phyloP scores from a whole-genome alignment of 1,284 basidiomycete genomes.

The Puccinia sorghi region DNA sequence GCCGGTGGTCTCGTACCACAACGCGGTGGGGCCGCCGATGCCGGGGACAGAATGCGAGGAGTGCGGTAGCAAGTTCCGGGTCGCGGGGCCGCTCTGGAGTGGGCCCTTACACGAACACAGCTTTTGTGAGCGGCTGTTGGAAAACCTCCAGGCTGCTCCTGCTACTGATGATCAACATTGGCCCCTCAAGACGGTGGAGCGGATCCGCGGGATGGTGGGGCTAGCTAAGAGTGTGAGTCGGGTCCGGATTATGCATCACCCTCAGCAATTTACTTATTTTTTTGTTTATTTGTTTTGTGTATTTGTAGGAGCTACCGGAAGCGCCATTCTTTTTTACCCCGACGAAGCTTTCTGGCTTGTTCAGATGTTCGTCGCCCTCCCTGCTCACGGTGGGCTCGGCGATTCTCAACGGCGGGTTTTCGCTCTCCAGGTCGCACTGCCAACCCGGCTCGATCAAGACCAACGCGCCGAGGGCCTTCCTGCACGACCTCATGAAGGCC shows the following conservation, averaged over 20 bases:
- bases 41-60: slow-evolving; percentile 70
- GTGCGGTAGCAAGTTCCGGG: slow-evolving; percentile 75
- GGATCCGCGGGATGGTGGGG: slow-evolving; percentile 95
- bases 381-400: slow-evolving; percentile 78
- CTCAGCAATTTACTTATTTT: not conserved
- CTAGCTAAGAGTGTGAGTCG: slow-evolving; percentile 78
- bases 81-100: slow-evolving; percentile 96
- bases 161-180: slow-evolving; percentile 56
- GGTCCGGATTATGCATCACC: too few species aligned
- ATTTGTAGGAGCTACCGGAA: slow-evolving; percentile 68
- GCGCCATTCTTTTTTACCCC: slow-evolving; percentile 91
- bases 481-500: slow-evolving; percentile 80
- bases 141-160: slow-evolving; percentile 65
- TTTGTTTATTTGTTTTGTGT: not conserved
- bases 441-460: slow-evolving; percentile 88
- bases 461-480: slow-evolving; percentile 69
- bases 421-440: slow-evolving; percentile 86
- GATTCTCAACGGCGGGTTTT: slow-evolving; percentile 78
- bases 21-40: slow-evolving; percentile 68
- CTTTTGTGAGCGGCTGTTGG: slow-evolving; percentile 75
- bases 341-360: slow-evolving; percentile 73
- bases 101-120: slow-evolving; percentile 76
- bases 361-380: slow-evolving; percentile 78
- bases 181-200: slow-evolving; percentile 74
- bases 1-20: slow-evolving; percentile 68